Percentiles rank a stretch among this genome's conserved stretches.
These are phyloP conservation scores for Lentinula raphanica DNA, from an alignment of 768 basidiomycete species.

Conservation along the genomic window DNA sequence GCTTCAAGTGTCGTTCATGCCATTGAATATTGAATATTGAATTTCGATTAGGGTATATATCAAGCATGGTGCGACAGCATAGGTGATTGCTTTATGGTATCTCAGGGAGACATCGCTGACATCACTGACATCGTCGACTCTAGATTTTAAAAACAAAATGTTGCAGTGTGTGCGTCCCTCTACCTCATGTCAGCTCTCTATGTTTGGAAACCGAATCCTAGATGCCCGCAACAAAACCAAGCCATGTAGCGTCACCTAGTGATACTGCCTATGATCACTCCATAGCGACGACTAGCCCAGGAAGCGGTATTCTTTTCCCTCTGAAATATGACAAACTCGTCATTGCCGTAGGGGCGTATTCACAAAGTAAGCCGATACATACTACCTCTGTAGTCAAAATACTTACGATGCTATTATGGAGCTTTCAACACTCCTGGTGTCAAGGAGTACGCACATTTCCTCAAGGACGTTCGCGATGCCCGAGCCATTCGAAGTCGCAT, in stretches of 20 bases:
- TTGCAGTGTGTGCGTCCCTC: conserved; percentile 47
- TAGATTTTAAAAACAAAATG: conserved; percentile 58
- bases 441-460: conserved; percentile 75
- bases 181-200: not conserved
- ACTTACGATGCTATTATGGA: conserved; percentile 18
- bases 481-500: conserved; percentile 65
- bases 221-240: conserved; percentile 59
- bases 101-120: not conserved
- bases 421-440: conserved; percentile 72
- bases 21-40: not conserved
- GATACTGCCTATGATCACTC: conserved; percentile 16
- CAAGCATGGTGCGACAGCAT: conserved; percentile 77
- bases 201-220: conserved; percentile 16
- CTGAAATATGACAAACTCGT: conserved; percentile 77
- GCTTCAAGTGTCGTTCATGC: too few relatives aligned
- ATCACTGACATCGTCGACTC: not conserved
- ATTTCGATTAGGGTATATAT: conserved; percentile 43
- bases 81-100: conserved; percentile 29
- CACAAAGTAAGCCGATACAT: conserved; percentile 52
- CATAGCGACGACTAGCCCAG: conserved; percentile 14
- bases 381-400: not conserved
- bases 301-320: conserved; percentile 39
- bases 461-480: conserved; percentile 77
- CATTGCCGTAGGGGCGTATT: conserved; percentile 81
- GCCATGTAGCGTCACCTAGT: conserved; percentile 17